These are phyloP conservation scores for Datura wrightii DNA, from an alignment of 257 asterid species.

Conservation along the genomic window DNA sequence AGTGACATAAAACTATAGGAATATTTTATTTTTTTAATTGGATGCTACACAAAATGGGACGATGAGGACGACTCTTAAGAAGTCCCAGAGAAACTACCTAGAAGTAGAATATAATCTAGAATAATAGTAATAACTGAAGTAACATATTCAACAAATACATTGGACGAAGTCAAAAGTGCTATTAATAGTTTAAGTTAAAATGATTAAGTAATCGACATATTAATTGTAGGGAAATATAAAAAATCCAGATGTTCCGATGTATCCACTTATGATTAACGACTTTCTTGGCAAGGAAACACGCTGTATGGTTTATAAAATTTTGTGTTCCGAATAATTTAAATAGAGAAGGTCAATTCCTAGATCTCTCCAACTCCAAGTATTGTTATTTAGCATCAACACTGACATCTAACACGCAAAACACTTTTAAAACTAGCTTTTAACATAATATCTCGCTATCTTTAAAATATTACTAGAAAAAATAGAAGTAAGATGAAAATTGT, in stretches of 20 bases:
- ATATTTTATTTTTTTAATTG: neutral
- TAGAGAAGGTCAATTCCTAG: neutral
- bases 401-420: neutral
- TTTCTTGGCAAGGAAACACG: conserved; percentile 28
- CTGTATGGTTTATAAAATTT: neutral
- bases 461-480: too few species aligned
- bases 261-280: neutral
- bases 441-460: too few species aligned
- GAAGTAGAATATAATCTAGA: conserved; percentile 38
- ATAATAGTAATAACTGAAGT: neutral
- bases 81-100: conserved; percentile 39
- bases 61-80: conserved; percentile 28
- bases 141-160: neutral
- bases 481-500: too few species aligned
- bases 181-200: neutral
- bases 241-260: neutral
- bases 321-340: neutral
- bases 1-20: conserved; percentile 32
- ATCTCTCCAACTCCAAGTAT: neutral
- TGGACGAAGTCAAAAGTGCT: conserved; percentile 19
- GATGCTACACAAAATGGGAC: conserved; percentile 13
- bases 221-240: neutral
- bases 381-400: neutral
- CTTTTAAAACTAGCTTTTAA: neutral
- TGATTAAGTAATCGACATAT: neutral